Evolutionary conservation across 225 moss, liverwort and hornwort genomes (phyloP).

Genomic region (Polytrichum commune): DNA sequence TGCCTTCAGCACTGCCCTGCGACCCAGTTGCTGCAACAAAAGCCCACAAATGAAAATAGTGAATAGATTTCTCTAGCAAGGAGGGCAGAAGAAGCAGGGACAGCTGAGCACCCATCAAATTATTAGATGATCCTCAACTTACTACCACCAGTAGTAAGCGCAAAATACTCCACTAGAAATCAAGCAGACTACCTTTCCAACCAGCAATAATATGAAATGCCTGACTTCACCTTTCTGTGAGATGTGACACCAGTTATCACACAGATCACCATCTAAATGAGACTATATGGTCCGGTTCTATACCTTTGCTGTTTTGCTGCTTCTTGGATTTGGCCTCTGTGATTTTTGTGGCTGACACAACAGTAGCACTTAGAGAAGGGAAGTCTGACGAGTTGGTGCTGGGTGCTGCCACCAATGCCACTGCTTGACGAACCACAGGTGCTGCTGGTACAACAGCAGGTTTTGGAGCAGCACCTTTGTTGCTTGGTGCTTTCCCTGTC

Average conservation of each 20-base stretch:
- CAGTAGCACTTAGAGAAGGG: constrained; percentile 49
- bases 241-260: too few species aligned
- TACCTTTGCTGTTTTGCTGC: constrained; percentile 34
- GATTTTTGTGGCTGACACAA: constrained; percentile 15
- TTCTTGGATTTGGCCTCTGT: constrained; percentile 32
- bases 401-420: constrained; percentile 26
- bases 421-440: constrained; percentile 33
- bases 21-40: constrained; percentile 14
- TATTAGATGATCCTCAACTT: too few species aligned
- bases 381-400: constrained; percentile 47
- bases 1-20: constrained; percentile 53
- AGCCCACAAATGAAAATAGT: background rate
- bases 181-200: too few species aligned
- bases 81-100: too few species aligned
- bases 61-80: background rate
- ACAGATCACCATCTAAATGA: too few species aligned
- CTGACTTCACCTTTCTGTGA: too few species aligned
- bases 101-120: too few species aligned
- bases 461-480: constrained; percentile 26
- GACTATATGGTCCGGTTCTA: too few species aligned
- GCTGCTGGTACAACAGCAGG: constrained; percentile 16
- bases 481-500: constrained; percentile 37
- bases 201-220: too few species aligned
- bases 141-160: too few species aligned
- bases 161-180: too few species aligned